Conservation (phyloP, 1,284 basidiomycete genomes). For the Puccinia novopanici region DNA sequence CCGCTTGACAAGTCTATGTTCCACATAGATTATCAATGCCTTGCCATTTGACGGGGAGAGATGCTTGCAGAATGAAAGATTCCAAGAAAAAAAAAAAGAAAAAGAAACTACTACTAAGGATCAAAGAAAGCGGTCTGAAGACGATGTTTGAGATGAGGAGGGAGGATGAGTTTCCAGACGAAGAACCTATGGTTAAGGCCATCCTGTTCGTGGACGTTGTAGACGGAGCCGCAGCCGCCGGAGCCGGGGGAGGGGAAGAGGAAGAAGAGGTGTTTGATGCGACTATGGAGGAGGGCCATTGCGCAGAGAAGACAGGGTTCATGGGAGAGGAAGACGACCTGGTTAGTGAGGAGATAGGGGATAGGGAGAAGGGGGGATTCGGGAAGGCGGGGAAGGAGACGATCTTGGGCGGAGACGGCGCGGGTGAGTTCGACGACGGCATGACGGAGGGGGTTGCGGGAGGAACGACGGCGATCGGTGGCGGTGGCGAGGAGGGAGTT, state of each 20-base stretch:
- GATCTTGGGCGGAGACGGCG: slow-evolving; percentile 60
- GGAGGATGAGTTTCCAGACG: slow-evolving; percentile 27
- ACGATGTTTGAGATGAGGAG: neutral
- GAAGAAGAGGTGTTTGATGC: slow-evolving; percentile 80
- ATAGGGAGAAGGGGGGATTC: slow-evolving; percentile 50
- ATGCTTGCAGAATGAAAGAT: too few relatives aligned
- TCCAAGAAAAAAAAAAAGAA: neutral
- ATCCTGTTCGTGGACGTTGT: slow-evolving; percentile 31
- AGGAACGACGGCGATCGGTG: slow-evolving; percentile 70
- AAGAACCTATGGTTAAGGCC: slow-evolving; percentile 47
- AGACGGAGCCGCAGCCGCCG: slow-evolving; percentile 49
- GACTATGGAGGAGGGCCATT: slow-evolving; percentile 87
- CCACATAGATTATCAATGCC: too few relatives aligned
- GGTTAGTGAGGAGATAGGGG: slow-evolving; percentile 76
- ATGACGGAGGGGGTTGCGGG: slow-evolving; percentile 76
- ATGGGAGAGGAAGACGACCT: slow-evolving; percentile 81
- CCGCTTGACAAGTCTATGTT: too few relatives aligned
- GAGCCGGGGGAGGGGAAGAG: slow-evolving; percentile 69
- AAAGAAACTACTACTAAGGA: neutral
- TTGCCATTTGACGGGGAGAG: too few relatives aligned
- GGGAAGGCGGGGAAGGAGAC: slow-evolving; percentile 42
- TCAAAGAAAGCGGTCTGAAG: slow-evolving; percentile 10
- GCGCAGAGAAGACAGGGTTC: slow-evolving; percentile 94
- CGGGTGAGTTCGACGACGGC: slow-evolving; percentile 76
- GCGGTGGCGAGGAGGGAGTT: slow-evolving; percentile 60